Evolutionary conservation across 345 rosid species (phyloP).

Genomic region (Eutrema yunnanense): DNA sequence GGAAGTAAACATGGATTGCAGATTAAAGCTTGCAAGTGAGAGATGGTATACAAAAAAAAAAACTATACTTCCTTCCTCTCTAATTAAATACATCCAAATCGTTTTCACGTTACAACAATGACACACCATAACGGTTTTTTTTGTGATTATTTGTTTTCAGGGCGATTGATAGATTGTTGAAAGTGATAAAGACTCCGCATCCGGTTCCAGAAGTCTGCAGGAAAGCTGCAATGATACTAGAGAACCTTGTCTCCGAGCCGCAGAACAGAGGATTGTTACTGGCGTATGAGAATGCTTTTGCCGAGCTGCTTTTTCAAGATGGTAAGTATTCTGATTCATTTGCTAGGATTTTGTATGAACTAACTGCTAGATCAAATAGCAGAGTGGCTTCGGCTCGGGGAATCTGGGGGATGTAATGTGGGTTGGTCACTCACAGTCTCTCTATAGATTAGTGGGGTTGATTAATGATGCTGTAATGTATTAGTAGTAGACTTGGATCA

Average conservation of each 20-base stretch:
- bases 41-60: constrained; percentile 53
- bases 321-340: constrained; percentile 81
- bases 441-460: not conserved
- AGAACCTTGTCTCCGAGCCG: constrained; percentile 88
- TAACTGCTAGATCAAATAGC: constrained; percentile 87
- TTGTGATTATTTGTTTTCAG: constrained; percentile 30
- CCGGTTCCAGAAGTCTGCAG: constrained; percentile 92
- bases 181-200: constrained; percentile 78
- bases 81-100: not conserved
- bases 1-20: constrained; percentile 94
- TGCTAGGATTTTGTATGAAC: constrained; percentile 85
- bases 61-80: not conserved
- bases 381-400: constrained; percentile 79
- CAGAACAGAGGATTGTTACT: constrained; percentile 73
- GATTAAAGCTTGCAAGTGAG: constrained; percentile 92
- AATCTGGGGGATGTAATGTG: constrained; percentile 78
- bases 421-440: not conserved
- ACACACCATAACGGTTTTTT: not conserved
- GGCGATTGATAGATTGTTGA: constrained; percentile 90
- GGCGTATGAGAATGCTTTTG: constrained; percentile 87
- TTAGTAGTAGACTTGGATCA: constrained; percentile 1
- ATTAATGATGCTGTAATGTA: constrained; percentile 4
- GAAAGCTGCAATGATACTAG: constrained; percentile 91
- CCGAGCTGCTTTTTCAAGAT: constrained; percentile 82
- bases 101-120: not conserved